These are phyloP conservation scores for Ocimum tenuiflorum DNA, from an alignment of 257 asterid species.

Conservation along the genomic window DNA sequence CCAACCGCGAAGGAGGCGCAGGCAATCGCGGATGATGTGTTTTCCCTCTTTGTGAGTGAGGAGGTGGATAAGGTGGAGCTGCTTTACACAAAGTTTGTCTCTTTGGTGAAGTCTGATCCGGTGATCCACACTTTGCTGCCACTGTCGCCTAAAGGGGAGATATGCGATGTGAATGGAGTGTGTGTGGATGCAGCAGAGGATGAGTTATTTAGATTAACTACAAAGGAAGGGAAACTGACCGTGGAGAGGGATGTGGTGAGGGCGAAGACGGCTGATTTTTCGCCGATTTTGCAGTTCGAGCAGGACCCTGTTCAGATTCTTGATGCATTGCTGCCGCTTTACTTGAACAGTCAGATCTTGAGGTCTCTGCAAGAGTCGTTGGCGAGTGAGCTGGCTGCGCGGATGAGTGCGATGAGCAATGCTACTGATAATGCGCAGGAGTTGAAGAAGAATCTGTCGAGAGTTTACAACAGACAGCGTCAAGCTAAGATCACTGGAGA, in stretches of 20 bases:
- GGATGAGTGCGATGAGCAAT: slow-evolving; percentile 43
- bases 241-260: slow-evolving; percentile 70
- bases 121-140: slow-evolving; percentile 85
- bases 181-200: slow-evolving; percentile 92
- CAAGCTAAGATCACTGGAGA: slow-evolving; percentile 4
- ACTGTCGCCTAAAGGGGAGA: slow-evolving; percentile 77
- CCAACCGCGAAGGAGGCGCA: slow-evolving; percentile 96
- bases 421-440: slow-evolving; percentile 16
- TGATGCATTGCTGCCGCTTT: slow-evolving; percentile 78
- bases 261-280: slow-evolving; percentile 54
- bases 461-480: slow-evolving; percentile 49
- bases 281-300: slow-evolving; percentile 81
- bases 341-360: slow-evolving; percentile 79
- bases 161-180: slow-evolving; percentile 72
- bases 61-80: slow-evolving; percentile 91
- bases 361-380: slow-evolving; percentile 79
- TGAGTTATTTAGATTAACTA: slow-evolving; percentile 75
- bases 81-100: slow-evolving; percentile 82
- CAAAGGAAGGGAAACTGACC: slow-evolving; percentile 76
- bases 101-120: slow-evolving; percentile 72
- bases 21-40: slow-evolving; percentile 79
- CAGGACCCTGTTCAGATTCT: slow-evolving; percentile 91
- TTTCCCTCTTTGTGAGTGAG: slow-evolving; percentile 71
- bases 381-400: slow-evolving; percentile 86
- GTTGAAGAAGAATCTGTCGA: slow-evolving; percentile 32